phyloP scores from a whole-genome alignment of 805 yeast genomes.

The Wickerhamiella qilinensis region DNA sequence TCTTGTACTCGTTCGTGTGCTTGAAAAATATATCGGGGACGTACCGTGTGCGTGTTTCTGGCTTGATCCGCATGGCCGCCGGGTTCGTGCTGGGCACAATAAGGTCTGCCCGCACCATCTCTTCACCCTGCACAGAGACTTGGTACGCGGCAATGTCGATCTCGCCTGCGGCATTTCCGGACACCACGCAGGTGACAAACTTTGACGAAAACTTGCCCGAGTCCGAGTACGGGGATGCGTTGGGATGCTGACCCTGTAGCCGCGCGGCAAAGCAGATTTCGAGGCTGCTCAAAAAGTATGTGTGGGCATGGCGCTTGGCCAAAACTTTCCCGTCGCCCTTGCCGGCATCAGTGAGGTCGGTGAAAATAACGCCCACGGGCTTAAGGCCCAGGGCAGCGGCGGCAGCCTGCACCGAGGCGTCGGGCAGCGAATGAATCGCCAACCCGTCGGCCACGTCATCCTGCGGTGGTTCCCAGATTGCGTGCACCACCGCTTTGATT shows the following conservation, averaged over 20 bases:
- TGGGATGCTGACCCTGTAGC: slow-evolving; percentile 53
- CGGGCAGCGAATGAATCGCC: slow-evolving; percentile 32
- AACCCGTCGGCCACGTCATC: slow-evolving; percentile 74
- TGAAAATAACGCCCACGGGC: slow-evolving; percentile 71
- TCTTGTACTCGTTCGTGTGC: slow-evolving; percentile 71
- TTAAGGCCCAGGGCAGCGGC: slow-evolving; percentile 38
- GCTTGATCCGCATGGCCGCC: slow-evolving; percentile 64
- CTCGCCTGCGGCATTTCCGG: slow-evolving; percentile 79
- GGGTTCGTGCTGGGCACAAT: slow-evolving; percentile 85
- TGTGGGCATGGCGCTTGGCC: slow-evolving; percentile 82
- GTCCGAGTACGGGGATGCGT: slow-evolving; percentile 44
- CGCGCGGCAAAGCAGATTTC: slow-evolving; percentile 75
- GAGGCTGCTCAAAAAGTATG: slow-evolving; percentile 76
- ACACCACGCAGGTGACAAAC: slow-evolving; percentile 81
- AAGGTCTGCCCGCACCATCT: slow-evolving; percentile 69
- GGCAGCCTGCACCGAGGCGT: slow-evolving; percentile 38
- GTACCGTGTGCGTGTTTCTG: slow-evolving; percentile 54
- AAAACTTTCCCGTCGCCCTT: slow-evolving; percentile 74
- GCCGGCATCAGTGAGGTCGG: slow-evolving; percentile 82
- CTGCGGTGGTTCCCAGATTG: slow-evolving; percentile 89
- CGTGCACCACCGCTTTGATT: slow-evolving; percentile 83
- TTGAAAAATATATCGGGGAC: slow-evolving; percentile 90
- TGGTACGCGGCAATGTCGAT: slow-evolving; percentile 87
- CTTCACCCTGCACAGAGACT: slow-evolving; percentile 77
- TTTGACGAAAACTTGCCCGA: slow-evolving; percentile 64